A percentile compares a stretch with the other conserved stretches of the same genome.
These are phyloP conservation scores for Actinidia polygama DNA, from an alignment of 179 eudicot genomes.

Conservation along the genomic window DNA sequence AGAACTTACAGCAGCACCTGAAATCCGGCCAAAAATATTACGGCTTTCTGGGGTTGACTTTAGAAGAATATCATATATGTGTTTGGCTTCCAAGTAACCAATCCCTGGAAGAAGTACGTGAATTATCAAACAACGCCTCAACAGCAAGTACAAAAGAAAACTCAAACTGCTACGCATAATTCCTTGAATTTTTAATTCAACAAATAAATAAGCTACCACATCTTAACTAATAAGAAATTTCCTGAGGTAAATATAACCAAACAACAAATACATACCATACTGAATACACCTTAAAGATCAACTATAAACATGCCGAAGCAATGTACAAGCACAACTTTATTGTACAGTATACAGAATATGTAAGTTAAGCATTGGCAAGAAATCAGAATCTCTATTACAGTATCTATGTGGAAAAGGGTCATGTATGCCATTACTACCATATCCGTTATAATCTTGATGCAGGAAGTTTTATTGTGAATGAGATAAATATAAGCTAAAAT, in stretches of 20 bases:
- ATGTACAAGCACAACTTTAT: not conserved
- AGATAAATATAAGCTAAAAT: not conserved
- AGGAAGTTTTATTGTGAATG: not conserved
- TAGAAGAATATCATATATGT: conserved; percentile 78
- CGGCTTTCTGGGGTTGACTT: conserved; percentile 85
- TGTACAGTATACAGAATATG: not conserved
- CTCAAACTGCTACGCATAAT: not conserved
- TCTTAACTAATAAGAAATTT: not conserved
- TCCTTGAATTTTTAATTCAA: not conserved
- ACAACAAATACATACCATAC: not conserved
- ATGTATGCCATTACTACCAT: not conserved
- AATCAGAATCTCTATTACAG: not conserved
- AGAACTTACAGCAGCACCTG: conserved; percentile 93
- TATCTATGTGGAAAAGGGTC: not conserved
- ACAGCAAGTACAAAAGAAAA: not conserved
- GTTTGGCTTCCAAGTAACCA: conserved; percentile 87
- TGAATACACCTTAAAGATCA: not conserved
- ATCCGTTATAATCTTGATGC: not conserved
- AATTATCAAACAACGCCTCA: conserved; percentile 3
- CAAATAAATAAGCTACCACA: not conserved
- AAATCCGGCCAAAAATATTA: conserved; percentile 95
- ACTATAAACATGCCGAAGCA: not conserved
- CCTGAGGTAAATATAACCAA: not conserved
- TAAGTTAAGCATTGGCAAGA: not conserved
- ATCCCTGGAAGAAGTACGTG: conserved; percentile 49